Conservation (phyloP, 768 basidiomycete species). For the Boletus subparvulus region DNA sequence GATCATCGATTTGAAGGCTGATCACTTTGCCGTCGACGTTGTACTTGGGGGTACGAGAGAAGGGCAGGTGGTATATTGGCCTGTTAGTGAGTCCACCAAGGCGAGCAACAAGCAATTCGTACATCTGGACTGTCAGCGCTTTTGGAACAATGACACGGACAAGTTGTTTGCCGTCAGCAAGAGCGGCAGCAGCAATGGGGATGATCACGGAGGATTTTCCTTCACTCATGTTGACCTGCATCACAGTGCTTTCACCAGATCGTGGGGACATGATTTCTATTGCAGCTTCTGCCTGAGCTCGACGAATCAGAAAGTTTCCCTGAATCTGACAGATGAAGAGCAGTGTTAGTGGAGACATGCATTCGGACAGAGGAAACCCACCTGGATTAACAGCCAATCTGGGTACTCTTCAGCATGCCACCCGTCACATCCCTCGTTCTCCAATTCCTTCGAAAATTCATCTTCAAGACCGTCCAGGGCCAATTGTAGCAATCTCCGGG, state of each 20-base stretch:
- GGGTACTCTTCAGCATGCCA: background rate
- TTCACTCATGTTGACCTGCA: slow-evolving; percentile 57
- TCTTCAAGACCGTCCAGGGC: background rate
- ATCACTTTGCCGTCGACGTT: too few relatives aligned
- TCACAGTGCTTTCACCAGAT: slow-evolving; percentile 32
- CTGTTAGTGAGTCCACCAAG: slow-evolving; percentile 43
- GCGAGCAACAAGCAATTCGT: slow-evolving; percentile 40
- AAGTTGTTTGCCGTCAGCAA: slow-evolving; percentile 42
- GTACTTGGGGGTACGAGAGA: slow-evolving; percentile 41
- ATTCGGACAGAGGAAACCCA: background rate
- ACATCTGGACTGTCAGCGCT: slow-evolving; percentile 42
- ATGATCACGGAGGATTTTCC: slow-evolving; percentile 49
- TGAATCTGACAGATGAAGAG: slow-evolving; percentile 16
- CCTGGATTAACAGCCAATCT: background rate
- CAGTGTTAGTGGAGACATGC: slow-evolving; percentile 21
- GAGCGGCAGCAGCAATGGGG: slow-evolving; percentile 38
- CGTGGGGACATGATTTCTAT: slow-evolving; percentile 44
- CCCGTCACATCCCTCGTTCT: background rate
- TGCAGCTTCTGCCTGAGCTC: slow-evolving; percentile 27
- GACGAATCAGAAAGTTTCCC: background rate
- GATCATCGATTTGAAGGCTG: slow-evolving; percentile 10
- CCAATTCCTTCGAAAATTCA: background rate
- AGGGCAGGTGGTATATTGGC: slow-evolving; percentile 46
- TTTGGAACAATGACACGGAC: slow-evolving; percentile 49
- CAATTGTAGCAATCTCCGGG: background rate